Base-by-base conservation (phyloP, 257 asterid genomes). In the Linderniella brevidens region DNA sequence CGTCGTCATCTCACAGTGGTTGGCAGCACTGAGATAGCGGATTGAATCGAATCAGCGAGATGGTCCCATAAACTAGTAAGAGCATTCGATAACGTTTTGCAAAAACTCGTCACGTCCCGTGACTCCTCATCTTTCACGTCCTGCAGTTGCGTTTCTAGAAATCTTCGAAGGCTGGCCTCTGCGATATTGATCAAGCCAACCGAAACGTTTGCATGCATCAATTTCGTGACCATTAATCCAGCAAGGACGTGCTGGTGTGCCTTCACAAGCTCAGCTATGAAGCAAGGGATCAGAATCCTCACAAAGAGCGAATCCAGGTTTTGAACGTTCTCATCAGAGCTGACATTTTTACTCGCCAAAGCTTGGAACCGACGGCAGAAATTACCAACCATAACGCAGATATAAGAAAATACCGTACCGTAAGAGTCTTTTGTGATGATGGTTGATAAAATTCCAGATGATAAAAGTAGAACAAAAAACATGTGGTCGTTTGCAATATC, bases 231-330 rank as follows among this genome's bases (percentile, higher is more conserved):
- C 44, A 90, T 64, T 64, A 85, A 70, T 14, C 96, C 94, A 0
- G 94, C 99, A 16, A 90, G 67, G 52, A 85, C 56, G 53, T 66
- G 75, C 72, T 90, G 99, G 12, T 73, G 86, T 5, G 80, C 75
- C 56, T 69, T 77, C 78, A 90, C 92, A 14, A 85, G 92, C 88
- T 85, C 96, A 1, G 79, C 68, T 44, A 79, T 46, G 35, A 75
- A 85, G 49, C 79, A 77, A 0, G 96, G 99, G 41, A 90, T 77
- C n/a, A 84, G 49, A 50, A 81, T 48, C 47, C 68, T 64, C 52
- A 58, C 54, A 19, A 84, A 84, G 35, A 85, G 64, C 35, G 55
- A 25, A 46, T 46, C 17, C 5, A 50, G 42, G 13, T 47, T 49
- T 35, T 54, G 59, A 41, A 48, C 29, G 13, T 40, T 43, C 49